phyloP scores from a whole-genome alignment of 441 rosid species.

The Erodium moschatum region DNA sequence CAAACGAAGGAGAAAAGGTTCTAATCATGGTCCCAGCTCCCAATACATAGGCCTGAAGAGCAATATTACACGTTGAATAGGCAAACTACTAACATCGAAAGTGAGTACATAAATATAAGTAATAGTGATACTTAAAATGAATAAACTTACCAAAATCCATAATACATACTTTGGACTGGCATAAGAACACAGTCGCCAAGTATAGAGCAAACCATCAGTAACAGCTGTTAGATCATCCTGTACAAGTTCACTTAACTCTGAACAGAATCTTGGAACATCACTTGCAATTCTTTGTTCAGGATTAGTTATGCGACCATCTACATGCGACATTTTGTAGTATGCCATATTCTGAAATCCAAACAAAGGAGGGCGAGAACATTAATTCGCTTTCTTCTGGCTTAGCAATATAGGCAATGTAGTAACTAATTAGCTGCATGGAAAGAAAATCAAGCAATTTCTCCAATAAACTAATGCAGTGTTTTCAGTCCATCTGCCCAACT shows the following conservation, averaged over 20 bases:
- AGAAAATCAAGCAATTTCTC: background rate
- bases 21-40: conserved; percentile 87
- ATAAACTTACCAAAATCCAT: conserved; percentile 76
- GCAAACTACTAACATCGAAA: conserved; percentile 10
- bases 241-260: conserved; percentile 91
- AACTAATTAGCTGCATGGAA: background rate
- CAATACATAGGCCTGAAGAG: conserved; percentile 73
- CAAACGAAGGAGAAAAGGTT: conserved; percentile 94
- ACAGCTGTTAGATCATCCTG: conserved; percentile 91
- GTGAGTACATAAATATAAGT: background rate
- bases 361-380: conserved; percentile 16
- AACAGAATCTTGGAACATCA: conserved; percentile 89
- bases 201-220: conserved; percentile 78
- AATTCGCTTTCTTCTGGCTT: background rate
- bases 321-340: conserved; percentile 93
- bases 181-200: conserved; percentile 97
- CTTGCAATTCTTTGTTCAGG: conserved; percentile 97
- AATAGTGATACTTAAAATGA: conserved; percentile 7
- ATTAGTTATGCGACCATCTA: conserved; percentile 84
- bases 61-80: background rate
- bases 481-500: too few relatives aligned
- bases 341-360: conserved; percentile 75
- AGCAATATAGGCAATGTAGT: background rate
- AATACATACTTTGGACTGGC: conserved; percentile 97
- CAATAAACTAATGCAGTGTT: background rate